Evolutionary conservation across 2,329 filamentous ascomycete species (phyloP), one percentile per base, ranked within the genome.

Genomic region (Stagonosporopsis cucurbitacearum): DNA sequence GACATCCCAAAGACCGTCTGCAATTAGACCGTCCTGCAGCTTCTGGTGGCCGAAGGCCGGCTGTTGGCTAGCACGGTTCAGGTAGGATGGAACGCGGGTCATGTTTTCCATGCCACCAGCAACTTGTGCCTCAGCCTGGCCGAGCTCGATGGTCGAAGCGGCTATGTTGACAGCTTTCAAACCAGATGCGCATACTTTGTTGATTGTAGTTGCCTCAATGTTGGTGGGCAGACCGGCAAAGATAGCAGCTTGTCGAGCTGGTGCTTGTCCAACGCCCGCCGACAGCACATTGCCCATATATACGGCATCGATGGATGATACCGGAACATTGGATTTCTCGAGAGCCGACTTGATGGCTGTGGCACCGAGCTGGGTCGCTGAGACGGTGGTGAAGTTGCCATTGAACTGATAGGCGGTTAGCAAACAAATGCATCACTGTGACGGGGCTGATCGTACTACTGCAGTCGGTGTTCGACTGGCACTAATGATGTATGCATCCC

Each of bases 81-180:
- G 79, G 73, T 97, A 98, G 78, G 96, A 96, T 2, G 95, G 95
- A 4, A 96, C 92, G 35, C 90, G 85, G 6, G 91, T 91, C 95
- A 99, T 99, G 78, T 91, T 97, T 80, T 99, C 95, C 90, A 99
- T 97, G 50, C 95, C 95, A 59, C 95, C 95, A 1, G 95, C 95
- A 7, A 98, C 83, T 74, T 96, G 90, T 0, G 90, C 93, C 69
- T 96, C 91, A 15, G 92, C 86, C 9, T 96, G 83, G 5, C 95
- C 94, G 11, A 99, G 85, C 77, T 97, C 91, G 67, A 98, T 96
- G 71, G 96, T 95, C 72, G 96, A 92, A 1, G 94, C 94, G 1
- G 94, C 95, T 40, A 98, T 84, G 20, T 85, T 87, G 4, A 98
- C 92, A 1, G 95, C 90, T 77, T 99, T 99, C 63, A 99, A 82